Base-by-base conservation (phyloP, 2,329 filamentous ascomycete genomes). In the Aspergillus ochraceoroseus region DNA sequence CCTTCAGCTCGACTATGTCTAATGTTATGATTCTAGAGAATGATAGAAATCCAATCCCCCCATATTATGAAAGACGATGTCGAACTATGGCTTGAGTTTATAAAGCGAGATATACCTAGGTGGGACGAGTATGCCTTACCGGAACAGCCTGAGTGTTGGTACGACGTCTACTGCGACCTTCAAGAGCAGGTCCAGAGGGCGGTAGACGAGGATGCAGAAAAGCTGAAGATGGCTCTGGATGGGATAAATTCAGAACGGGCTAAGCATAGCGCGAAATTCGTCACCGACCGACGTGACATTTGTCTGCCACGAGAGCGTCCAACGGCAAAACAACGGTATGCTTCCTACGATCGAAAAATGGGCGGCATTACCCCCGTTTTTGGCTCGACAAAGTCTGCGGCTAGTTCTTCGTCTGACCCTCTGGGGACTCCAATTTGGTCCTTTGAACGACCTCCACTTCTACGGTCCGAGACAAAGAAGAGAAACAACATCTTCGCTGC, bases 1-100 rank as follows among this genome's bases (percentile, higher is more conserved):
- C 13, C 7, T 9, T 6, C 20, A 11, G 15, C 14, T 31, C 20
- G 14, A 19, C 35, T 38, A 23, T 36, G 44, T 44, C 33, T 44
- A 36, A 31, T 32, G n/a, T 8, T 7, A 36, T 28, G 29, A 19
- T 33, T 12, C 15, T 32, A 73, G 68, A 66, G 70, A 50, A 63
- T 74, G 41, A 75, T 95, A 43, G 89, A 95, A 66, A 47, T 74
- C 35, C 80, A 81, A 57, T 89, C 82, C 4, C 85, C 87, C 0
- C 86, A 94, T 49, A 74, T 95, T 36, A 72, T 77, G 46, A 79
- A 79, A 25, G 72, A 84, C 41, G 81, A 81, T 26, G 74, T 70
- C 13, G 83, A 88, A 53, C 70, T 90, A 46, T 95, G 90, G 90
- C 66, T 79, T 28, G 75, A 77, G 18, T 77, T 95, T 56, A 92